Evolutionary conservation across 257 asterid genomes (phyloP), one percentile per base, ranked within the genome.

Genomic region (Anisodus tanguticus): DNA sequence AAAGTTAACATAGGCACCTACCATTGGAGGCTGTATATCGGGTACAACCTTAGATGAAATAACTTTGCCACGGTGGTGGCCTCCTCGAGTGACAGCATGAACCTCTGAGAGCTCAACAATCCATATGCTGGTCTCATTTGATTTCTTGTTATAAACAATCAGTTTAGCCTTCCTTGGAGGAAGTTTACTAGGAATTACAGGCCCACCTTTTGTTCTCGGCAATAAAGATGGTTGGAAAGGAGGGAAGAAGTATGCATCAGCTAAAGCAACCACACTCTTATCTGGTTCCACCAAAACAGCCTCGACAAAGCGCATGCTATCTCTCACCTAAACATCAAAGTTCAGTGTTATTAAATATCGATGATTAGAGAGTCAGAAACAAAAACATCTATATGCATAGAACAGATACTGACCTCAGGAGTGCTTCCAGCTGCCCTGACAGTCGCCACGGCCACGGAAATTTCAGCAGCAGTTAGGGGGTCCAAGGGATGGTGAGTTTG

Each of bases 21-120:
- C 88, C 88, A 86, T 86, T 62, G 88, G 86, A 26, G 88, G 86
- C 74, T 86, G 88, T 58, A 86, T 85, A 79, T 83, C 84, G 2
- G 88, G 88, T 59, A 86, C 78, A n/a, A 86, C 88, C 43, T 83
- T 79, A 5, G 88, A 83, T 7, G 88, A 86, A 80, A 86, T 86
- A 69, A 83, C 88, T 67, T 86, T 86, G 15, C 88, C 88, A n/a
- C 88, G 81, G 69, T 86, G 88, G 81, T 83, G 86, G 31, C 88
- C 88, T 68, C 88, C 88, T 80, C 88, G 86, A 86, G 88, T 86
- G 19, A 84, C 81, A 83, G 88, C 88, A 83, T 86, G 88, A 26
- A 86, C 88, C 67, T 86, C 82, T 11, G 86, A 82, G 54, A 86
- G 86, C 82, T 86, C 86, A 57, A 86, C 88, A 83, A 86, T 45